Percentiles rank a stretch among this genome's conserved stretches.
phyloP scores from a whole-genome alignment of 2,329 filamentous ascomycete species.

The Monosporascus sp. region DNA sequence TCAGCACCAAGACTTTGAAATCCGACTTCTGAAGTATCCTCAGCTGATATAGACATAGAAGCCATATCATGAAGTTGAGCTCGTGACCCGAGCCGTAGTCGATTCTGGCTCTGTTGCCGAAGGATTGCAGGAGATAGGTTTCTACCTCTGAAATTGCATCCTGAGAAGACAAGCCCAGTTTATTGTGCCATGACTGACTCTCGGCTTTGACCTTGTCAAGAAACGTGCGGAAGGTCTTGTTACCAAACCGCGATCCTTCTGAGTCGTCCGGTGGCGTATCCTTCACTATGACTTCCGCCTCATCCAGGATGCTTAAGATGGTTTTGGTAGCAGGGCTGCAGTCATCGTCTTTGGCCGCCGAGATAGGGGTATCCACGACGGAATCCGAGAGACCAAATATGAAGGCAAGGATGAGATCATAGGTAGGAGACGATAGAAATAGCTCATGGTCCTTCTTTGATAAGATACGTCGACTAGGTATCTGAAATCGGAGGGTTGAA shows the following conservation, averaged over 20 bases:
- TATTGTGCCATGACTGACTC: conserved; percentile 56
- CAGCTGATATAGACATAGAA: conserved; percentile 87
- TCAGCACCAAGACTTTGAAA: conserved; percentile 69
- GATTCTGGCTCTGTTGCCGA: conserved; percentile 81
- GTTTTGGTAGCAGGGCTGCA: conserved; percentile 55
- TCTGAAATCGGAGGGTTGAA: conserved; percentile 54
- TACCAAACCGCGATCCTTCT: conserved; percentile 86
- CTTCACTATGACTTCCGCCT: conserved; percentile 60
- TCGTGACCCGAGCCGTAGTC: conserved; percentile 98
- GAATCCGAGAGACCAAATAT: conserved; percentile 82
- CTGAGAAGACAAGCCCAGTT: conserved; percentile 46
- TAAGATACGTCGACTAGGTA: conserved; percentile 74
- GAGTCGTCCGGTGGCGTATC: conserved; percentile 77
- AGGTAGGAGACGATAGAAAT: conserved; percentile 73
- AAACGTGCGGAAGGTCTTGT: conserved; percentile 81
- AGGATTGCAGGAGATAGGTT: conserved; percentile 74
- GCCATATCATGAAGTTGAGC: conserved; percentile 94
- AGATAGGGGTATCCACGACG: conserved; percentile 64
- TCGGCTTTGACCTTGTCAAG: conserved; percentile 62
- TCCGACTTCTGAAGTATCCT: conserved; percentile 56
- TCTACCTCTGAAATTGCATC: conserved; percentile 64
- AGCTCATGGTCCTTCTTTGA: conserved; percentile 73
- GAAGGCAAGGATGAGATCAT: conserved; percentile 73
- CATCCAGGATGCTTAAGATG: conserved; percentile 65
- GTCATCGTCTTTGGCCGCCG: conserved; percentile 49